Evolutionary conservation across 2,329 filamentous ascomycete species (phyloP).

Genomic region (Colletotrichum salicis): DNA sequence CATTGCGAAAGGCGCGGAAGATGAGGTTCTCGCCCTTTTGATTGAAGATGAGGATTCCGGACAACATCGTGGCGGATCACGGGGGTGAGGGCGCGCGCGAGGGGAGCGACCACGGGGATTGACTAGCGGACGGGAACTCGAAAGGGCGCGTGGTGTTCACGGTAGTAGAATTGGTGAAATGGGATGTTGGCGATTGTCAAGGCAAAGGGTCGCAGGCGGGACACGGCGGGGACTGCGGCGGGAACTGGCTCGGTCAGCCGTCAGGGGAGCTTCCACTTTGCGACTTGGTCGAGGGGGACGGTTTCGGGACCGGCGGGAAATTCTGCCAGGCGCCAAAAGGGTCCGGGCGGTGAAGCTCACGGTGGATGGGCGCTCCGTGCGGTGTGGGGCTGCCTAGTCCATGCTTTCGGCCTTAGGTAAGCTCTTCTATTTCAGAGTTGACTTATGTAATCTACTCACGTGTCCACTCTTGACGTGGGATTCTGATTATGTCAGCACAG

Average conservation of each 20-base stretch:
- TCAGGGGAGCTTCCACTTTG: slow-evolving; percentile 17
- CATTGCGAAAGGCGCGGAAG: slow-evolving; percentile 97
- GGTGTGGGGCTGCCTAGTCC: background rate
- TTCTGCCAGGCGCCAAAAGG: slow-evolving; percentile 31
- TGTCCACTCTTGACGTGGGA: background rate
- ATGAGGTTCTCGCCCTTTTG: slow-evolving; percentile 99
- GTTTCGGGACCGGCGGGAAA: slow-evolving; percentile 33
- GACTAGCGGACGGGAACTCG: background rate
- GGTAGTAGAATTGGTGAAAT: background rate
- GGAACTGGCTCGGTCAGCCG: slow-evolving; percentile 12
- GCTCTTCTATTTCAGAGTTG: fast-evolving
- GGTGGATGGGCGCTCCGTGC: background rate
- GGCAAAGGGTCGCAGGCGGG: background rate
- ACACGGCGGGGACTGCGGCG: slow-evolving; percentile 19
- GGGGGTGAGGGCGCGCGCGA: background rate
- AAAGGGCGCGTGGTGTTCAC: background rate
- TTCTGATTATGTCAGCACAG: background rate
- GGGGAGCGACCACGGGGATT: background rate
- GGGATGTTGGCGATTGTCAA: background rate
- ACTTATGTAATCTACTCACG: slow-evolving; percentile 15
- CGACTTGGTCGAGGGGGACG: slow-evolving; percentile 10
- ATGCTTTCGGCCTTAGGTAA: background rate
- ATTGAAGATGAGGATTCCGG: slow-evolving; percentile 97
- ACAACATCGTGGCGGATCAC: slow-evolving; percentile 76
- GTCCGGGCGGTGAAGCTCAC: slow-evolving; percentile 25